A percentile compares a stretch with the other conserved stretches of the same genome.
Evolutionary conservation across 2,329 filamentous ascomycete species (phyloP).

Genomic region (Malbranchea zuffiana): DNA sequence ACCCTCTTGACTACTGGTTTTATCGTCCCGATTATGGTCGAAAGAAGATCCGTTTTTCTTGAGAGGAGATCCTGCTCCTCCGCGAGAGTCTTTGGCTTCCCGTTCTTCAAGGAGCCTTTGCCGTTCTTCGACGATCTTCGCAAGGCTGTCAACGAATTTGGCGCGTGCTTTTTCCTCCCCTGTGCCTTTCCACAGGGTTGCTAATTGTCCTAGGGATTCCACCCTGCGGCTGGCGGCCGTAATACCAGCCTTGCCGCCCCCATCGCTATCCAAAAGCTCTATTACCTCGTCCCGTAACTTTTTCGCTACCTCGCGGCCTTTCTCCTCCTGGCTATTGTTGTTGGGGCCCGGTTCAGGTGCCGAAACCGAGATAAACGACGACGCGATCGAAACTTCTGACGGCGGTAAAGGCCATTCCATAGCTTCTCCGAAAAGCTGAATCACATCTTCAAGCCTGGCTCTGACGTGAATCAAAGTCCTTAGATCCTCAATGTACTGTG

Average conservation of each 20-base stretch:
- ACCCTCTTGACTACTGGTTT: slow-evolving; percentile 26
- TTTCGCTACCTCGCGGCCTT: slow-evolving; percentile 69
- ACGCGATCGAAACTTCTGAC: slow-evolving; percentile 71
- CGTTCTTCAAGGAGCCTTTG: slow-evolving; percentile 37
- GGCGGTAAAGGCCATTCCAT: slow-evolving; percentile 93
- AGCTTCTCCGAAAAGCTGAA: slow-evolving; percentile 83
- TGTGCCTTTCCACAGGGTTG: slow-evolving; percentile 86
- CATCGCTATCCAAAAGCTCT: slow-evolving; percentile 49
- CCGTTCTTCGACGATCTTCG: slow-evolving; percentile 70
- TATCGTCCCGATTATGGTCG: slow-evolving; percentile 16
- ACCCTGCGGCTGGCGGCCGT: slow-evolving; percentile 59
- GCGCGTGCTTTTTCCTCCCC: slow-evolving; percentile 78
- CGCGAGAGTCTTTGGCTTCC: slow-evolving; percentile 27
- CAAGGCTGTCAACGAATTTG: slow-evolving; percentile 71
- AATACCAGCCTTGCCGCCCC: slow-evolving; percentile 55
- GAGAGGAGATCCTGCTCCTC: slow-evolving; percentile 16
- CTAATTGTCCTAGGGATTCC: slow-evolving; percentile 64
- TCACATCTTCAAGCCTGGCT: slow-evolving; percentile 73
- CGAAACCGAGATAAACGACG: slow-evolving; percentile 81
- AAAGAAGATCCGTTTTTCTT: slow-evolving; percentile 19
- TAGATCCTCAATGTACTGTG: slow-evolving; percentile 63
- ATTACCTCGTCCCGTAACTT: slow-evolving; percentile 59
- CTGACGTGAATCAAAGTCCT: slow-evolving; percentile 75
- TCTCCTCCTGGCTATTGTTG: slow-evolving; percentile 66
- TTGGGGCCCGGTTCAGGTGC: slow-evolving; percentile 62